Base-by-base conservation (phyloP, 768 basidiomycete genomes). In the Pulveroboletus sp. region DNA sequence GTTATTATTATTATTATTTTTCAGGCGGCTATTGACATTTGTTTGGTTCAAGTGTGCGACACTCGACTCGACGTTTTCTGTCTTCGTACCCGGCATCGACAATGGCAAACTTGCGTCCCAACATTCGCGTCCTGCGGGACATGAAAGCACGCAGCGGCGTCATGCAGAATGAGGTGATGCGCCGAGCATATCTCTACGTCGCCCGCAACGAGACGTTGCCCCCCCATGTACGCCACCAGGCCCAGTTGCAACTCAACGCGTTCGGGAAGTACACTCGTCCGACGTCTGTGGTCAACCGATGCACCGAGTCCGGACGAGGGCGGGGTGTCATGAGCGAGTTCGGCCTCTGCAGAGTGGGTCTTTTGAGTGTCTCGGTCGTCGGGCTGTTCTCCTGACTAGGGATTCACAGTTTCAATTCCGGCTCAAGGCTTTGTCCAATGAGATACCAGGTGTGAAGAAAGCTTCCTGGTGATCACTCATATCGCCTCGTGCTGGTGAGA, bases 151-250 rank as follows among this genome's bases (percentile, higher is more conserved):
- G 89, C 44, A 64, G 78, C 17, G 81, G 83, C 51, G 86, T 91
- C 51, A 71, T 73, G 51, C 78, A 78, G 39, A 83, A 84, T 64
- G 95, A 98, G 67, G 75, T 95, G 41, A 74, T 84, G 27, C 84
- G 94, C 17, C 78, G 91, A 39, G 94, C 95, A 0, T 94, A 95
- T 69, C 82, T 97, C 43, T 93, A 84, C 69, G 88, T 97, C 57
- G 93, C 94, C 21, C 81, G 95, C 52, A 97, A 98, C 71, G 83
- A 89, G 65, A 81, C 85, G 2, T 72, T 97, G n/a, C 84, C 93
- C 14, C 76, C 90, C 3, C 84, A 89, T 64, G 80, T 97, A 41
- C 88, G 95, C 49, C 89, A 93, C 67, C 89, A 93, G 57, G 95
- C 95, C 14, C 93, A 96, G 68, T 72, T 98, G 53, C 93, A 96